Evolutionary conservation across 148 eudicot genomes (phyloP).

Genomic region (Vaccinium corymbosum): DNA sequence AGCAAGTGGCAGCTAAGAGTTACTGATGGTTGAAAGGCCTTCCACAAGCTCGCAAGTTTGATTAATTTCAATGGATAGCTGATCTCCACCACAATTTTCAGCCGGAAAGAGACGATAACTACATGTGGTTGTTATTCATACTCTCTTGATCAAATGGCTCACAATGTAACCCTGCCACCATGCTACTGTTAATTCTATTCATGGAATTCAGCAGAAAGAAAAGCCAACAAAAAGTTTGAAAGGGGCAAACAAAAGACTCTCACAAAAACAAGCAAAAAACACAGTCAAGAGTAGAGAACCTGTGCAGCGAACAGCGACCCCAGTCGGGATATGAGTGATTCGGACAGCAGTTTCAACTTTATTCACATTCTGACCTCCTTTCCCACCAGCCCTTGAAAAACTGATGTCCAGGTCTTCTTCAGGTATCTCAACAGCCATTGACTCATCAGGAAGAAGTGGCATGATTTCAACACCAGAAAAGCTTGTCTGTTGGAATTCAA

Average conservation of each 20-base stretch:
- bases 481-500: conserved; percentile 60
- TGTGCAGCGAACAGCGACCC: conserved; percentile 83
- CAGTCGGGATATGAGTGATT: conserved; percentile 93
- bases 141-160: neutral
- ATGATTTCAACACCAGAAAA: conserved; percentile 95
- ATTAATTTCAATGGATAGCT: neutral
- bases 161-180: neutral
- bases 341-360: conserved; percentile 98
- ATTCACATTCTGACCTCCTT: conserved; percentile 96
- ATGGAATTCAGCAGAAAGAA: neutral
- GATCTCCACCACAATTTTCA: neutral
- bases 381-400: conserved; percentile 85
- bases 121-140: neutral
- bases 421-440: conserved; percentile 78
- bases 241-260: neutral
- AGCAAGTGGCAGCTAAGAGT: neutral
- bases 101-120: neutral
- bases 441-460: conserved; percentile 97
- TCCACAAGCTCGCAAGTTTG: neutral
- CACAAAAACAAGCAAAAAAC: neutral
- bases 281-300: conserved; percentile 37
- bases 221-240: neutral
- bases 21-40: neutral
- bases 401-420: conserved; percentile 88
- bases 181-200: neutral